Conservation (phyloP, 352 stramenopile genomes). For the Phytophthora macrochlamydospora region DNA sequence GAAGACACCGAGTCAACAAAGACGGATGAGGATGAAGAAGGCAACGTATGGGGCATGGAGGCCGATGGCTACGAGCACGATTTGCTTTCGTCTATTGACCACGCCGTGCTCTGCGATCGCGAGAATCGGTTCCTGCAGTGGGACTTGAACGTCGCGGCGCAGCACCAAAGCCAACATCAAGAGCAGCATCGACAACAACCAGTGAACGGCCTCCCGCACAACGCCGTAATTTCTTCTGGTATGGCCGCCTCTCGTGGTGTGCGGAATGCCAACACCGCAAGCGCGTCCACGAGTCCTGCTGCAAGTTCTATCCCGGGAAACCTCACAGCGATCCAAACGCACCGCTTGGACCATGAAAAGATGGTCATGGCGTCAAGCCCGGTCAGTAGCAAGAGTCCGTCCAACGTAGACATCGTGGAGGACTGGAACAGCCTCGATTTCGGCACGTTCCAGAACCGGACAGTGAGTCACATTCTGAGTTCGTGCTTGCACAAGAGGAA, state of each 20-base stretch:
- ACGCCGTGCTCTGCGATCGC: constrained; percentile 78
- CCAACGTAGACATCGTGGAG: constrained; percentile 79
- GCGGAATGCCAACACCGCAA: constrained; percentile 8
- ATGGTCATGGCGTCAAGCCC: constrained; percentile 65
- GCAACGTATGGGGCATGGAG: constrained; percentile 76
- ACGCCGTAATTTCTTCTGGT: constrained; percentile 15
- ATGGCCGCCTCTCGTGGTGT: not conserved
- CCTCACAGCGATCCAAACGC: constrained; percentile 26
- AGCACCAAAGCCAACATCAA: constrained; percentile 39
- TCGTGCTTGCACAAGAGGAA: constrained; percentile 86
- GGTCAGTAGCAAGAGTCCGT: constrained; percentile 67
- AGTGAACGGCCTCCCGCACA: constrained; percentile 12
- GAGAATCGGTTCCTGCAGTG: constrained; percentile 84
- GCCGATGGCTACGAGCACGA: constrained; percentile 74
- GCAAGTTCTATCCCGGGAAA: constrained; percentile 10
- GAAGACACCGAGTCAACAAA: constrained; percentile 45
- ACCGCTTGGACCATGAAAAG: constrained; percentile 25
- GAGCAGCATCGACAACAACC: constrained; percentile 36
- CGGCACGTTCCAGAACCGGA: constrained; percentile 83
- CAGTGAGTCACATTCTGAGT: constrained; percentile 83
- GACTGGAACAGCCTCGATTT: constrained; percentile 83
- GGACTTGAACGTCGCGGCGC: constrained; percentile 65
- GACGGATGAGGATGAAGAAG: constrained; percentile 54
- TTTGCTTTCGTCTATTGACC: constrained; percentile 77
- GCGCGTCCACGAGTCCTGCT: constrained; percentile 15